phyloP scores from a whole-genome alignment of 2,329 filamentous ascomycete genomes.

The Claviceps capensis region DNA sequence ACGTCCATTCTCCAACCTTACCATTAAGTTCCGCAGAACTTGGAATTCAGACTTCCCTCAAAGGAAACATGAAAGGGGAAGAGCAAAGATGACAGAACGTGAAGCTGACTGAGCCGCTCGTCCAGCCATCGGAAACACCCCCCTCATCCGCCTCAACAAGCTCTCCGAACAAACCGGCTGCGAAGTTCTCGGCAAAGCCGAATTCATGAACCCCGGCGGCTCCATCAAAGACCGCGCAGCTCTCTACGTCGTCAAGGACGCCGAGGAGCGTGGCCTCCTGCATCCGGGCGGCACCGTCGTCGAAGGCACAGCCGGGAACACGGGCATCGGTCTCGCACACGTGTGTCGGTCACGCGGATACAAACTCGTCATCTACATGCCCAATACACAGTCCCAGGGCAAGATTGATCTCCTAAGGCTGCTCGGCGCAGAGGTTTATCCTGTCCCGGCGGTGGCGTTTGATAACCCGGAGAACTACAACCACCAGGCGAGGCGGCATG shows the following conservation, averaged over 20 bases:
- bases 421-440: conserved; percentile 87
- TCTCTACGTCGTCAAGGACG: conserved; percentile 84
- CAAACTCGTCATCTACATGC: conserved; percentile 98
- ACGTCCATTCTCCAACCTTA: conserved; percentile 14
- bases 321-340: conserved; percentile 92
- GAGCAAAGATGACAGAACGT: not conserved
- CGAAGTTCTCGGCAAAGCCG: conserved; percentile 88
- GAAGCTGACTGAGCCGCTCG: not conserved
- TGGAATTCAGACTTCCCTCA: not conserved
- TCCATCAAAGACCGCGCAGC: conserved; percentile 94
- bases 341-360: conserved; percentile 89
- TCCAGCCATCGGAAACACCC: conserved; percentile 90
- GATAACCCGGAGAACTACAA: conserved; percentile 97
- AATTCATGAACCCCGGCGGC: conserved; percentile 97
- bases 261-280: conserved; percentile 75
- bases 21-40: no score
- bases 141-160: conserved; percentile 76
- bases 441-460: conserved; percentile 89
- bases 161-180: conserved; percentile 87
- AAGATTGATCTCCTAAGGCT: conserved; percentile 90
- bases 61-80: not conserved
- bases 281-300: conserved; percentile 83
- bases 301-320: conserved; percentile 95
- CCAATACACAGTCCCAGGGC: conserved; percentile 93
- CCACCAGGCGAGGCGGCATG: conserved; percentile 83